phyloP scores from a whole-genome alignment of 2,329 filamentous ascomycete genomes.

The Neofusicoccum laricinum region DNA sequence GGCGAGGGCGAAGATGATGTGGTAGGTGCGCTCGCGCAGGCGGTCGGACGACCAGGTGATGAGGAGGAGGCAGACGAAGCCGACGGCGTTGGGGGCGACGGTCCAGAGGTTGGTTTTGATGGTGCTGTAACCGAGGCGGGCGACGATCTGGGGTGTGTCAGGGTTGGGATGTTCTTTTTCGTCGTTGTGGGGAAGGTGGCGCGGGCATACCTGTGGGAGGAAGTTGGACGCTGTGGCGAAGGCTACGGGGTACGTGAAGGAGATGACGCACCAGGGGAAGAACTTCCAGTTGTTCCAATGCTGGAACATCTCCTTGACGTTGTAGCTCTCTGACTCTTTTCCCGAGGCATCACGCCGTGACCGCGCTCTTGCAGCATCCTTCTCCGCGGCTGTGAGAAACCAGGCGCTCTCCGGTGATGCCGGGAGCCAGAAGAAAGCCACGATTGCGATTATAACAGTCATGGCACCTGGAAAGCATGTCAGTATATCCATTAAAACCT shows the following conservation, averaged over 20 bases:
- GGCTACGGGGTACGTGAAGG: conserved; percentile 49
- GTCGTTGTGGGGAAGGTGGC: background rate
- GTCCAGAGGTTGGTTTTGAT: conserved; percentile 17
- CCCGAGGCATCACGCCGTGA: conserved; percentile 47
- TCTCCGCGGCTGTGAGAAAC: conserved; percentile 38
- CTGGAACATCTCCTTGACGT: conserved; percentile 40
- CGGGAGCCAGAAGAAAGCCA: conserved; percentile 35
- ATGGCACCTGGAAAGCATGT: conserved; percentile 17
- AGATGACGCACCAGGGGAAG: conserved; percentile 44
- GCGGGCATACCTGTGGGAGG: conserved; percentile 37
- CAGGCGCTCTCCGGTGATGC: conserved; percentile 33
- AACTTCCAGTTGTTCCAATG: conserved; percentile 45
- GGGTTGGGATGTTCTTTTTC: background rate
- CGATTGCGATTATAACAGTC: conserved; percentile 33
- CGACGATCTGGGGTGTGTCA: conserved; percentile 6
- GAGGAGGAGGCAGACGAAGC: conserved; percentile 2
- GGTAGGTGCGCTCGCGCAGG: conserved; percentile 11
- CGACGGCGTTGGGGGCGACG: conserved; percentile 14
- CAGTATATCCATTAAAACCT: background rate
- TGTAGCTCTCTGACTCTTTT: conserved; percentile 37
- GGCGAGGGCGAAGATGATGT: conserved; percentile 8
- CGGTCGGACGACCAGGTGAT: conserved; percentile 5
- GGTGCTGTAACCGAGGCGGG: background rate
- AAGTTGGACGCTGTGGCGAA: conserved; percentile 48
- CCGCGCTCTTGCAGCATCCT: conserved; percentile 41